Base-by-base conservation (phyloP, 768 basidiomycete species). In the Tricholoma sp. region DNA sequence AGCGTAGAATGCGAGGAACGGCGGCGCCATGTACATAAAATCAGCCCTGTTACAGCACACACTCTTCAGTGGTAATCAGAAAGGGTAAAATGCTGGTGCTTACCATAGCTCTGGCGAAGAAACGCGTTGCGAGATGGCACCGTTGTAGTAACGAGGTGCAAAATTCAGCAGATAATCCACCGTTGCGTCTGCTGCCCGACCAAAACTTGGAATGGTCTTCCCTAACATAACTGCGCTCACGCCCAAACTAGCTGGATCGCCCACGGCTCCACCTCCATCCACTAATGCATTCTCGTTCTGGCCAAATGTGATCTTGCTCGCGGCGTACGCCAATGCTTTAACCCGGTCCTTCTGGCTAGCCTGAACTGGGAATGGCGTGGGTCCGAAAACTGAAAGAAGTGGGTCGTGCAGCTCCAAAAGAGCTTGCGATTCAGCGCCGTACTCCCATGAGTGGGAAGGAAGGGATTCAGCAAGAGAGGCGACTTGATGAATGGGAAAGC, bases 21-120 rank as follows among this genome's bases (percentile, higher is more conserved):
- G 79, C 8, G 79, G 79, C 2, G 72, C 77, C 79, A 80, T 81
- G 64, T 78, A 81, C 18, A 80, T 64, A 58, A 76, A 81, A 64
- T 81, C 78, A 16, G 77, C 74, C 77, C 78, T 79, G 54, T n/a
- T 56, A 52, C 16, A 12, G 29, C 19, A 21, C 14, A 2, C 14
- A 5, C 16, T 11, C 4, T 3, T 52, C 10, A 10, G 14, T 12
- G 32, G 37, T 14, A 49, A 53, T 8, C 53, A 56, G 31, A 41
- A 47, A 37, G 8, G 45, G 14, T 19, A 46, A 22, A 16, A 4
- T 10, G 14, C 5, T 3, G 16, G 2, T 6, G 61, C 72, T 58
- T 50, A 79, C 79, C 79, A 81, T 7, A 79, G 65, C 50, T 79
- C 78, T 18, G 75, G 60, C 9, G 67, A 59, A 32, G 63, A 61